Percentiles rank a stretch among this genome's conserved stretches.
Evolutionary conservation across 23 red algal species (phyloP).

Genomic region (Pyropia haitanensis): DNA sequence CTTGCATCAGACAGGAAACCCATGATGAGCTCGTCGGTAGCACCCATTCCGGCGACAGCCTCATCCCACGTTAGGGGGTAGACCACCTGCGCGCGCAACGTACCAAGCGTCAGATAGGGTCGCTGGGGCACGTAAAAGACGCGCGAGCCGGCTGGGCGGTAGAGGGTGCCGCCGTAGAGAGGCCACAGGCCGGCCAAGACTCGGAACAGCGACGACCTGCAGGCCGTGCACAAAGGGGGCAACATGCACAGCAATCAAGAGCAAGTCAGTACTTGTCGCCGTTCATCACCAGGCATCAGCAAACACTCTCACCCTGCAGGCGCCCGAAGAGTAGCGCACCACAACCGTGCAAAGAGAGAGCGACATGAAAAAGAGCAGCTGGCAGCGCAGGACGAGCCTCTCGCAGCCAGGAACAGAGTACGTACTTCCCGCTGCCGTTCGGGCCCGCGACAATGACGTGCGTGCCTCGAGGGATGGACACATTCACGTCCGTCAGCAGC

Average conservation of each 20-base stretch:
- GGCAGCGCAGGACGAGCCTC: too few species aligned
- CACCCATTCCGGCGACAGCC: conserved; percentile 27
- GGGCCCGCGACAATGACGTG: conserved; percentile 92
- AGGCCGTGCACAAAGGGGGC: too few species aligned
- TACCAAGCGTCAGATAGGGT: conserved; percentile 84
- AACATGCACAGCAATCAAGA: too few species aligned
- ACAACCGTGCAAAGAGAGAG: too few species aligned
- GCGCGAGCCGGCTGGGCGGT: conserved; percentile 45
- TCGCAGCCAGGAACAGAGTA: too few species aligned
- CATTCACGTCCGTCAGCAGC: conserved; percentile 43
- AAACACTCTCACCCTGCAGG: too few species aligned
- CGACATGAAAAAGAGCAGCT: too few species aligned
- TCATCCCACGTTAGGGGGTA: conserved; percentile 86
- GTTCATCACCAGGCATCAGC: too few species aligned
- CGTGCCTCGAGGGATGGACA: conserved; percentile 77
- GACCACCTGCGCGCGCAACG: conserved; percentile 83
- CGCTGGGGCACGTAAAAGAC: conserved; percentile 94
- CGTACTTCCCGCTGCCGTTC: conserved; percentile 44
- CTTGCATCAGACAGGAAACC: conserved; percentile 65
- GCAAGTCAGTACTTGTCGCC: too few species aligned
- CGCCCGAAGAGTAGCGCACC: too few species aligned
- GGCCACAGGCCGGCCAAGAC: conserved; percentile 94
- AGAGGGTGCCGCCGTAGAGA: conserved; percentile 82
- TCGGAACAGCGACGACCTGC: conserved; percentile 56
- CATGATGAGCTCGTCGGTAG: conserved; percentile 57